Evolutionary conservation across 352 stramenopile genomes (phyloP).

Genomic region (Salisapilia sapeloensis): DNA sequence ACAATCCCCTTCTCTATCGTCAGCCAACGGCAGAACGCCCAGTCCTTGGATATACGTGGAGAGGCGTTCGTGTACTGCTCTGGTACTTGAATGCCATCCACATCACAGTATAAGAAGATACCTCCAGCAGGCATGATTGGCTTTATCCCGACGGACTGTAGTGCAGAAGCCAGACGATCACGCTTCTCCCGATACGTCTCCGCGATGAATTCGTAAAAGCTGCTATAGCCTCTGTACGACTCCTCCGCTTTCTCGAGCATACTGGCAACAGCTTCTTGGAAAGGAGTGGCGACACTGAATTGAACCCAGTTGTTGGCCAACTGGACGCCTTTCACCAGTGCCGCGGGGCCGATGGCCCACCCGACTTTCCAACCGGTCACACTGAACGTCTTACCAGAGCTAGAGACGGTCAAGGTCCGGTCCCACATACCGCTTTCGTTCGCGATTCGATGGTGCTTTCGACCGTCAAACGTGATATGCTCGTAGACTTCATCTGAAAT

Average conservation of each 20-base stretch:
- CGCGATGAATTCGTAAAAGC: slow-evolving; percentile 70
- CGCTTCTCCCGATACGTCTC: slow-evolving; percentile 61
- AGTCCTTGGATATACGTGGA: slow-evolving; percentile 77
- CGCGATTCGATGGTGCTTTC: slow-evolving; percentile 46
- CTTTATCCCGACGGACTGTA: slow-evolving; percentile 38
- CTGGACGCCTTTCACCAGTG: slow-evolving; percentile 52
- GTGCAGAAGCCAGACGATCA: slow-evolving; percentile 28
- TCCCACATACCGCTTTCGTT: slow-evolving; percentile 73
- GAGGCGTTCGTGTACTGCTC: slow-evolving; percentile 18
- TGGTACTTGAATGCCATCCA: slow-evolving; percentile 45
- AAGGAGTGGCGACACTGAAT: slow-evolving; percentile 74
- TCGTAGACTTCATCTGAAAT: slow-evolving; percentile 98
- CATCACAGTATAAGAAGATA: slow-evolving; percentile 72
- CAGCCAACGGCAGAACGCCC: slow-evolving; percentile 85
- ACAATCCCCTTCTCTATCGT: slow-evolving; percentile 85
- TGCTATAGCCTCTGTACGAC: slow-evolving; percentile 48
- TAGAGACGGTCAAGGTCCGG: slow-evolving; percentile 81
- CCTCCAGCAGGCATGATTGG: slow-evolving; percentile 42
- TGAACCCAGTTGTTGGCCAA: slow-evolving; percentile 79
- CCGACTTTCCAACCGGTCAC: slow-evolving; percentile 89
- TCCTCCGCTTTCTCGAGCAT: slow-evolving; percentile 54
- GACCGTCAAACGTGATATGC: slow-evolving; percentile 86
- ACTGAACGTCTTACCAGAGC: slow-evolving; percentile 84
- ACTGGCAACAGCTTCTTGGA: slow-evolving; percentile 69
- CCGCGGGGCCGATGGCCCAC: slow-evolving; percentile 78